phyloP scores from a whole-genome alignment of 148 eudicot species.

The Rhododendron ferrugineum region DNA sequence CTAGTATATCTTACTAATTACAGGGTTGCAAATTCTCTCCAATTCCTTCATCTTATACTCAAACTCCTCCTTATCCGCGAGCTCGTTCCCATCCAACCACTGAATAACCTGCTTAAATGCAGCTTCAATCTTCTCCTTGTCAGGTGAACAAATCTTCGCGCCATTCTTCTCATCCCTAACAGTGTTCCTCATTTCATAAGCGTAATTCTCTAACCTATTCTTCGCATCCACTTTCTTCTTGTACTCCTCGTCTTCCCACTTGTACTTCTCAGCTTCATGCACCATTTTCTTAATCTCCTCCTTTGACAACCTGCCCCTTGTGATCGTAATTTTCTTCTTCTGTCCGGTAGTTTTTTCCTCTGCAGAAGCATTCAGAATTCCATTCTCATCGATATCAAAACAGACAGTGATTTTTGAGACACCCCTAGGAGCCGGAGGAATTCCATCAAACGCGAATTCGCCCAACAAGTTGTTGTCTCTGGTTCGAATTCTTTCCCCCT shows the following conservation, averaged over 20 bases:
- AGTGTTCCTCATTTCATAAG: too few relatives aligned
- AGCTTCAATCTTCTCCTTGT: slow-evolving; percentile 13
- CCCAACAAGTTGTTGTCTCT: slow-evolving; percentile 18
- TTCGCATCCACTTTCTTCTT: too few relatives aligned
- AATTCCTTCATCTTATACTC: slow-evolving; percentile 16
- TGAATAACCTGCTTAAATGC: slow-evolving; percentile 6
- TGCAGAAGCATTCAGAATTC: background rate
- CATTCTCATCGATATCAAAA: background rate
- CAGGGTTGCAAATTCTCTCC: slow-evolving; percentile 12
- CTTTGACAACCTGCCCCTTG: background rate
- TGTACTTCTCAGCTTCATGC: too few relatives aligned
- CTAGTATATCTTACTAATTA: background rate
- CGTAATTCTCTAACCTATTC: too few relatives aligned
- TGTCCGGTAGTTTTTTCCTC: background rate
- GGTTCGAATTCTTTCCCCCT: slow-evolving; percentile 17
- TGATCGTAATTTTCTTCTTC: background rate
- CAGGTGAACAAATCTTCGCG: background rate
- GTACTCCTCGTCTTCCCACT: too few relatives aligned
- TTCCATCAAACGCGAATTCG: background rate
- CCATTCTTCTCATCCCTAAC: too few relatives aligned
- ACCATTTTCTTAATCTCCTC: background rate
- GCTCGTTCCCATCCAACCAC: background rate
- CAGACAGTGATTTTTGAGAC: background rate
- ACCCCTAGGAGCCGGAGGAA: slow-evolving; percentile 18
- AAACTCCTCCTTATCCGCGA: slow-evolving; percentile 3